Base-by-base conservation (phyloP, 345 rosid genomes). In the Populus pruinosa region DNA sequence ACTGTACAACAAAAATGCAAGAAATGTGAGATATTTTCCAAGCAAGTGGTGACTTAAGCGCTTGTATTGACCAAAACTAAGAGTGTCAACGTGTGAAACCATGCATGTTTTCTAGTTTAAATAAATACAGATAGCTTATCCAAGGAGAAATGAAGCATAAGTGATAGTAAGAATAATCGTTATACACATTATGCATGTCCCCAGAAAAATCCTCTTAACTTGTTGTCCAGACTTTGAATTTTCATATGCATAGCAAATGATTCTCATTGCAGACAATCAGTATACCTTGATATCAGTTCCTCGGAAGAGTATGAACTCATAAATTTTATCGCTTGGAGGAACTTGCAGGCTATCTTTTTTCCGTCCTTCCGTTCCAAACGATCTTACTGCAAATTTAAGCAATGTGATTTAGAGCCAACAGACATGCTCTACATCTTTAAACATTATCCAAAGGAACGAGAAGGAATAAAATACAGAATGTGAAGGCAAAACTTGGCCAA, bases 361-460 rank as follows among this genome's bases (percentile, higher is more conserved):
- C 50, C 80, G 75, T 2, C 80, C 80, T 71, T 78, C 80, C 16
- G 80, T 78, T n/a, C 80, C 80, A 36, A 78, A 78, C 2, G 76
- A 78, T 47, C 80, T 65, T 10, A 78, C 80, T 78, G 75, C 61
- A 77, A 59, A 56, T 35, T 41, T 50, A 56, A 39, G 13, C 55
- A 41, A 39, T 1, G 38, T 8, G 4, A 67, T 41, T 69, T 8
- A 65, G 5, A 65, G 16, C 41, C 69, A 65, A 65, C 20, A 29
- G 4, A 35, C 33, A 29, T 29, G 69, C n/a, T 65, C 69, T 35
- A 13, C 27, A 12, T 69, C 70, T 67, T 35, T 67, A 31, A 35
- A 35, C 41, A 67, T 27, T 2, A 67, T 35, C 70, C 70, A 35
- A 8, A 35, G 35, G 70, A 67, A 31, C 17, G 13, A 21, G 23